Conservation (phyloP, 2,329 filamentous ascomycete genomes). For the Colletotrichum tropicale region DNA sequence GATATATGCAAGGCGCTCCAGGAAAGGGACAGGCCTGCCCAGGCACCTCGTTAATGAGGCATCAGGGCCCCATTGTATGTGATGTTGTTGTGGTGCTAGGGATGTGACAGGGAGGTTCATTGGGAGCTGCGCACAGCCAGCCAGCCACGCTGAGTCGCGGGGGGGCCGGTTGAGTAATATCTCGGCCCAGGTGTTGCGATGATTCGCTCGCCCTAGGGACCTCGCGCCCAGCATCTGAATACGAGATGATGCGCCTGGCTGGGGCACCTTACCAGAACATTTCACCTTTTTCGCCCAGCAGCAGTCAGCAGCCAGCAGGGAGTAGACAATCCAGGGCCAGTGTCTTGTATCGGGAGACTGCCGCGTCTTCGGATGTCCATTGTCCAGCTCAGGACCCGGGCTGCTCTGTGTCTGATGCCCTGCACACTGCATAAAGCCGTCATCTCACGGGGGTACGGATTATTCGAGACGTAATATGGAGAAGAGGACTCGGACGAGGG, state of each 20-base stretch:
- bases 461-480: not conserved
- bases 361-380: not conserved
- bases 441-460: not conserved
- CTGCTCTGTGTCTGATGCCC: not conserved
- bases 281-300: not conserved
- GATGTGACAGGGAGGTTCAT: conserved; percentile 7
- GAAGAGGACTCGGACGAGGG: not conserved
- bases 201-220: not conserved
- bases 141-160: conserved; percentile 2
- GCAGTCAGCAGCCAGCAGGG: not conserved
- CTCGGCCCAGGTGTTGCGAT: not conserved
- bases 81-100: not conserved
- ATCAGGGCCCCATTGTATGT: not conserved
- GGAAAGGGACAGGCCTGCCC: not conserved
- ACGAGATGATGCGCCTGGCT: conserved; percentile 1
- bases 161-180: not conserved
- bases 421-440: not conserved
- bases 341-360: not conserved
- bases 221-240: not conserved
- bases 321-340: not conserved
- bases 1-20: not conserved
- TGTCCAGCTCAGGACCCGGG: not conserved
- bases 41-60: not conserved
- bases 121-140: not conserved
- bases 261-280: not conserved